Evolutionary conservation across 1,284 basidiomycete species (phyloP).

Genomic region (Meripilus lineatus): DNA sequence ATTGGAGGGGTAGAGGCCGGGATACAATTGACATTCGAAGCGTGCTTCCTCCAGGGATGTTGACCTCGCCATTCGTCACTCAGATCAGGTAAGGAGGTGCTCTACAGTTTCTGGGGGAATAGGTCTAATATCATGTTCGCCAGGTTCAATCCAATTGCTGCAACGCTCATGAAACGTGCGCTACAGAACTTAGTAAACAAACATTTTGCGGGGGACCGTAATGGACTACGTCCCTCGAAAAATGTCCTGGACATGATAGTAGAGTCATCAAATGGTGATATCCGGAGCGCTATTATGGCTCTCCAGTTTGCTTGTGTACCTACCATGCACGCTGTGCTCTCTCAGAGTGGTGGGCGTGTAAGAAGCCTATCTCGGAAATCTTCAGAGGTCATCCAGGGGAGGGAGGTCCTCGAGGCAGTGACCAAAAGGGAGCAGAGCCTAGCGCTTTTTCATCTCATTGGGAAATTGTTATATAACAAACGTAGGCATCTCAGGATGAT

Average conservation of each 20-base stretch:
- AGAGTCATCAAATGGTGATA: constrained; percentile 82
- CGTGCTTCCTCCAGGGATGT: constrained; percentile 57
- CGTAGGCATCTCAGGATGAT: constrained; percentile 37
- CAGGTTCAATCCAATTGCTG: constrained; percentile 90
- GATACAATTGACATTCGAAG: constrained; percentile 66
- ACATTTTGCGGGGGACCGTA: constrained; percentile 35
- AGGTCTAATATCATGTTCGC: constrained; percentile 6
- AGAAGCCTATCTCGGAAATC: background rate
- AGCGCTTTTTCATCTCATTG: constrained; percentile 88
- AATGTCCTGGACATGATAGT: constrained; percentile 74
- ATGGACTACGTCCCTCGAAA: constrained; percentile 42
- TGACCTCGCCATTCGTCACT: constrained; percentile 62
- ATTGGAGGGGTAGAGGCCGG: constrained; percentile 41
- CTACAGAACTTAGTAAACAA: constrained; percentile 59
- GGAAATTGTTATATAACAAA: constrained; percentile 95
- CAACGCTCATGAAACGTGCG: constrained; percentile 79
- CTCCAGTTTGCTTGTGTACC: constrained; percentile 70
- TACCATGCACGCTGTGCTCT: background rate
- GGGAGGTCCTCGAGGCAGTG: constrained; percentile 58
- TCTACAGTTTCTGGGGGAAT: background rate
- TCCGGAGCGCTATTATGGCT: constrained; percentile 89
- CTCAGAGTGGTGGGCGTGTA: background rate
- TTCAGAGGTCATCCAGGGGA: constrained; percentile 12
- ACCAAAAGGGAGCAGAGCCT: constrained; percentile 84
- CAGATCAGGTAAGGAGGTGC: constrained; percentile 58